These are phyloP conservation scores for Vaucheria bursata DNA, from an alignment of 352 stramenopile genomes.

Conservation along the genomic window DNA sequence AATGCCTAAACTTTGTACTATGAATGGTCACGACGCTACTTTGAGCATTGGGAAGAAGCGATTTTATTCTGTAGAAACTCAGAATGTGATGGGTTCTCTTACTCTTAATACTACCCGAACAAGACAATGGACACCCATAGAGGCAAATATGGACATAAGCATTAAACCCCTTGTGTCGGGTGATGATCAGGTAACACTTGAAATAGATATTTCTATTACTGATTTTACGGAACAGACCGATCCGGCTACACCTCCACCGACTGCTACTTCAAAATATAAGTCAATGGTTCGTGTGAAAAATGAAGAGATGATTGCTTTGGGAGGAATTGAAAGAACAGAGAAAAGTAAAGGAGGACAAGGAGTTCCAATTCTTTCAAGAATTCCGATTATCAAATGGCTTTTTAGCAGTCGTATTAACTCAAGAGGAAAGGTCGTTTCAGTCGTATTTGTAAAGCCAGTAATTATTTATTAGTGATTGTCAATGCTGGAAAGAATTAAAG, in stretches of 20 bases:
- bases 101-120: neutral
- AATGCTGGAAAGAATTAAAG: too few relatives aligned
- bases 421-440: neutral
- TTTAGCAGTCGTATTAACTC: neutral
- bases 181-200: neutral
- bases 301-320: neutral
- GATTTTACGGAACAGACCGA: neutral
- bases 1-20: neutral
- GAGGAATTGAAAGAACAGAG: neutral
- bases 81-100: neutral
- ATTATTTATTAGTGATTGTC: neutral
- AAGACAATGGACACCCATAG: neutral
- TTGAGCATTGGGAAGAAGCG: neutral
- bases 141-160: neutral
- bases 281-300: neutral
- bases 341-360: neutral
- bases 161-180: neutral
- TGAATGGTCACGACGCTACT: neutral
- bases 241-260: neutral
- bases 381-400: conserved; percentile 1
- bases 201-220: neutral
- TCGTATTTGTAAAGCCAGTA: neutral
- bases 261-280: neutral
- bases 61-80: neutral
- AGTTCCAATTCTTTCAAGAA: neutral